phyloP scores from a whole-genome alignment of 2,329 filamentous ascomycete species.

The Fusarium albidum region DNA sequence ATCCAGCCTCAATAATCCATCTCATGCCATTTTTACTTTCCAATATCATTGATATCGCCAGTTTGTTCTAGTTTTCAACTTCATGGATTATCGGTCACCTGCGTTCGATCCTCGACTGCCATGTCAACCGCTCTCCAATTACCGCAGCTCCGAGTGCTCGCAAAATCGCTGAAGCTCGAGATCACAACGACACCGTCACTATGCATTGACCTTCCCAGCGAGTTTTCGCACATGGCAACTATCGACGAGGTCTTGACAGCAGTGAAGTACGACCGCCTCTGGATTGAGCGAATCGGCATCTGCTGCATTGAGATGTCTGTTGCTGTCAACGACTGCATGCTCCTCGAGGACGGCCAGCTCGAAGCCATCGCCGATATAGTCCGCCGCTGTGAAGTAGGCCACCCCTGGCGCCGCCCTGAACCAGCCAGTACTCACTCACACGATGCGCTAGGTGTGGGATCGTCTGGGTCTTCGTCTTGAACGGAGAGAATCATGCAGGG shows the following conservation, averaged over 20 bases:
- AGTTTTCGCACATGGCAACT: constrained; percentile 15
- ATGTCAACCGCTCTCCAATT: constrained; percentile 33
- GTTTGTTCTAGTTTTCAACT: not conserved
- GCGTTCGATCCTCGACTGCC: not conserved
- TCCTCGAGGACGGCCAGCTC: constrained; percentile 20
- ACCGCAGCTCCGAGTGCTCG: constrained; percentile 36
- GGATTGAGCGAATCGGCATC: constrained; percentile 43
- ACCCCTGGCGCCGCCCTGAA: too few relatives aligned
- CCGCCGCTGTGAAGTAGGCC: constrained; percentile 39
- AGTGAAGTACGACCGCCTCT: constrained; percentile 39
- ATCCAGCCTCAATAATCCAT: too few relatives aligned
- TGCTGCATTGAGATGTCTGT: constrained; percentile 44
- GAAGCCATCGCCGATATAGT: constrained; percentile 32
- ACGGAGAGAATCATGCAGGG: constrained; percentile 8
- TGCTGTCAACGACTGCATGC: constrained; percentile 25
- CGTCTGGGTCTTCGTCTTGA: constrained; percentile 42
- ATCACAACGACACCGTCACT: constrained; percentile 39
- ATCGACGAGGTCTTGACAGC: constrained; percentile 36
- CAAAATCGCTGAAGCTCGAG: constrained; percentile 34
- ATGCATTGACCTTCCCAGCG: constrained; percentile 36
- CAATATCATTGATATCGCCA: too few relatives aligned
- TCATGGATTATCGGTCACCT: too few relatives aligned
- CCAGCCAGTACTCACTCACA: not conserved
- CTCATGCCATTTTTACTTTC: too few relatives aligned
- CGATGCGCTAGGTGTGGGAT: constrained; percentile 42